phyloP scores from a whole-genome alignment of 2,329 filamentous ascomycete species.

The Seiridium cupressi region DNA sequence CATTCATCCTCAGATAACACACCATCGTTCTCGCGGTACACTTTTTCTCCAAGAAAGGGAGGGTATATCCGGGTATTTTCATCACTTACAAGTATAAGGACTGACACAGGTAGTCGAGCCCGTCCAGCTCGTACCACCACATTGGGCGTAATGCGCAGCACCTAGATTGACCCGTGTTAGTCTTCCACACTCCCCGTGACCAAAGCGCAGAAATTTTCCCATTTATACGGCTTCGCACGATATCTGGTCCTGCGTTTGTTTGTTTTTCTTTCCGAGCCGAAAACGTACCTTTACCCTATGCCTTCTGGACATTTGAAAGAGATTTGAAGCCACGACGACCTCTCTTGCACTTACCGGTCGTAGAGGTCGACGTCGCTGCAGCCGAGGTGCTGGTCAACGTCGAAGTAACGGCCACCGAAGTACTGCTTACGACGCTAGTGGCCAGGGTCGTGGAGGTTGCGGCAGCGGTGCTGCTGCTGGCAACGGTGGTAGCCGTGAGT shows the following conservation, averaged over 20 bases:
- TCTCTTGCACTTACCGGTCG: neutral
- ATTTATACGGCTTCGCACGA: too few species aligned
- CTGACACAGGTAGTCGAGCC: constrained; percentile 5
- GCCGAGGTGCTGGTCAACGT: neutral
- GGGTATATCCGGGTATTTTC: neutral
- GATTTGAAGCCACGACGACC: neutral
- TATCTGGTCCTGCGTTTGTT: too few species aligned
- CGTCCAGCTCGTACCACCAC: neutral
- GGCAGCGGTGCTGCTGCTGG: neutral
- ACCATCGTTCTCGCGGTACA: too few species aligned
- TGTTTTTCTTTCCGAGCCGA: too few species aligned
- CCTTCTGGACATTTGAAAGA: neutral
- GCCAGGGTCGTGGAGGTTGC: neutral
- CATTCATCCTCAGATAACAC: neutral
- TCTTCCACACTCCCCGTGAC: too few species aligned
- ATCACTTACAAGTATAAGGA: constrained; percentile 1
- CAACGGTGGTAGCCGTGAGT: neutral
- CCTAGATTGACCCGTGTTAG: too few species aligned
- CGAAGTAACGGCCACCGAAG: neutral
- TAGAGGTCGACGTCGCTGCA: neutral
- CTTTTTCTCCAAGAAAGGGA: too few species aligned
- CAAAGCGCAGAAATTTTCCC: too few species aligned
- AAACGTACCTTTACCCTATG: too few species aligned
- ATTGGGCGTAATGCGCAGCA: too few species aligned
- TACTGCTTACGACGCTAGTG: neutral